Evolutionary conservation across 257 asterid genomes (phyloP).

Genomic region (Jaltomata sinuosa): DNA sequence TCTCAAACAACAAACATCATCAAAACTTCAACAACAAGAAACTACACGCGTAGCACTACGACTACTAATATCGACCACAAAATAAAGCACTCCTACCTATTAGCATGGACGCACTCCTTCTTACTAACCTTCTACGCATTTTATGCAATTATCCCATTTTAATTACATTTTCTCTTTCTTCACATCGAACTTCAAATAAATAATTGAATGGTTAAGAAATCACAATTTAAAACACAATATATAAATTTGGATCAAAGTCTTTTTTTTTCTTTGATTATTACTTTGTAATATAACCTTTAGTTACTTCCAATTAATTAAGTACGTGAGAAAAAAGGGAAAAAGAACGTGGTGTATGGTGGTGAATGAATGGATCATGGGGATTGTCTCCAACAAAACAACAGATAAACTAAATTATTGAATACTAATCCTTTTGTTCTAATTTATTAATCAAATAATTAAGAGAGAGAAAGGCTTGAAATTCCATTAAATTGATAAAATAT

Average conservation of each 20-base stretch:
- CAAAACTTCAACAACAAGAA: too few relatives aligned
- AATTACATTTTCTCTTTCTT: background rate
- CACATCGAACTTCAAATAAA: background rate
- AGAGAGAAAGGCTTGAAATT: background rate
- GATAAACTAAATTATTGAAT: background rate
- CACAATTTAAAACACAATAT: background rate
- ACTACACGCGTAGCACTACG: too few relatives aligned
- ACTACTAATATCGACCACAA: too few relatives aligned
- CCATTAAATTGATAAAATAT: background rate
- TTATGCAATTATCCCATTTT: background rate
- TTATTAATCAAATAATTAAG: background rate
- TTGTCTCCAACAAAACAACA: background rate
- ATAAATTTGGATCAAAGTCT: background rate
- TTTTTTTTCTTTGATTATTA: background rate
- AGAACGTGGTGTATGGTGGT: background rate
- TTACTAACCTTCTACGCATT: too few relatives aligned
- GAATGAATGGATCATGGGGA: background rate
- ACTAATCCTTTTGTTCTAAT: background rate
- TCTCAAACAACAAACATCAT: too few relatives aligned
- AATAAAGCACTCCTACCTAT: too few relatives aligned
- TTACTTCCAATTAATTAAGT: too few relatives aligned
- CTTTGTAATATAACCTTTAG: background rate
- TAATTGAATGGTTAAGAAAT: background rate
- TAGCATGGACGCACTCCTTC: too few relatives aligned
- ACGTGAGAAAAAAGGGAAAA: background rate